Evolutionary conservation across 345 rosid genomes (phyloP).

Genomic region (Acer negundo): DNA sequence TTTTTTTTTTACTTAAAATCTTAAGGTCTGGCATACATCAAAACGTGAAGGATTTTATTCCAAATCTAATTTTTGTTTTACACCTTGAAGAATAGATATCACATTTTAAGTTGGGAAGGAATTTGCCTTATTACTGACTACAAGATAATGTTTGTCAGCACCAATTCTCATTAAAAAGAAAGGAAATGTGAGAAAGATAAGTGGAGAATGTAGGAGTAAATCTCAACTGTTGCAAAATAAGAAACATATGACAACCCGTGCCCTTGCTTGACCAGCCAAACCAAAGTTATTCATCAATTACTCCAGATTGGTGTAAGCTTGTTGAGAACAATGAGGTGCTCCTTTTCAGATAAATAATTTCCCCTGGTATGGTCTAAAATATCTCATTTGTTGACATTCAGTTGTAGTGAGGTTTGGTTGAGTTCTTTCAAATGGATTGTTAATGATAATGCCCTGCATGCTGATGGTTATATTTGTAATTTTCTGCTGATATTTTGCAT

Average conservation of each 20-base stretch:
- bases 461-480: neutral
- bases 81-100: neutral
- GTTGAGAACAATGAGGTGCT: neutral
- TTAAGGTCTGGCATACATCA: neutral
- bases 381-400: neutral
- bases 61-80: neutral
- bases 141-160: neutral
- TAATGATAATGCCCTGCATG: neutral
- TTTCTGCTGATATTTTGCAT: neutral
- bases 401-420: neutral
- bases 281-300: neutral
- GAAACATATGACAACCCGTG: neutral
- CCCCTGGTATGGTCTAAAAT: neutral
- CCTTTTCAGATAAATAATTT: neutral
- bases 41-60: conserved; percentile 5
- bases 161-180: neutral
- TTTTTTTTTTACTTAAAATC: neutral
- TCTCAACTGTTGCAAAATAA: neutral
- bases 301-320: neutral
- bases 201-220: neutral
- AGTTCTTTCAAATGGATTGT: neutral
- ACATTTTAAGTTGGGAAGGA: neutral
- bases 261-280: neutral
- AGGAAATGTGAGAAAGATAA: neutral
- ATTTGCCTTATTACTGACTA: neutral